Base-by-base conservation (phyloP, 805 yeast species). In the Starmerella potacharoeniae region DNA sequence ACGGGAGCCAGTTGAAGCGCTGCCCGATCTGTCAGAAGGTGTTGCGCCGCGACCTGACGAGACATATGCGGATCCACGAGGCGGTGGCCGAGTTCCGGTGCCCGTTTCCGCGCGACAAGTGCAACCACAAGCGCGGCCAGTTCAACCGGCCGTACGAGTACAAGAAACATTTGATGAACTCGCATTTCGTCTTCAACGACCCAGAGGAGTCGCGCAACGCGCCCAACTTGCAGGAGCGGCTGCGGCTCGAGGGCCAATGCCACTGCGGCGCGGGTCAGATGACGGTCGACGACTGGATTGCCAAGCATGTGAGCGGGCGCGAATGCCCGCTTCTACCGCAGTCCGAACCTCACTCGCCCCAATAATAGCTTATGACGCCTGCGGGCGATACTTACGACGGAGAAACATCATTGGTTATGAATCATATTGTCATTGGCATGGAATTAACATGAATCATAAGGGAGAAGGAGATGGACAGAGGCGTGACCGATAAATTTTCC, bases 101-200 rank as follows among this genome's bases (percentile, higher is more conserved):
- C 64, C 72, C 77, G 16, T 81, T 74, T 61, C 85, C 85, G 8
- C 70, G 75, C 49, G 69, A 69, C n/a, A 67, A 68, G 46, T 82
- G 86, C 63, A 68, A 74, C 3, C 86, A 81, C 64, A 79, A 76
- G 62, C 73, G 81, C 13, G 82, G 84, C 33, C 77, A 72, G 62
- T 82, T 82, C 69, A 82, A 82, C 67, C 70, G 87, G 49, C 84
- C 83, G 6, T 82, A 82, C 65, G 87, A 82, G 65, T 80, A 72
- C 71, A 82, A 82, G 63, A 82, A 82, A 63, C 87, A 82, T 63
- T 66, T 82, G 53, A 68, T 82, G 42, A 82, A 81, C 63, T 71
- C 76, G 52, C 87, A 82, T 60, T 82, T 82, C 64, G 65, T 65
- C 48, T 81, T 80, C 64, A 82, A 79, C 59, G 71, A 77, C 55